Percentiles rank a stretch among this genome's conserved stretches.
These are phyloP conservation scores for Astragalus glycyphyllos DNA, from an alignment of 306 rosid species.

Conservation along the genomic window DNA sequence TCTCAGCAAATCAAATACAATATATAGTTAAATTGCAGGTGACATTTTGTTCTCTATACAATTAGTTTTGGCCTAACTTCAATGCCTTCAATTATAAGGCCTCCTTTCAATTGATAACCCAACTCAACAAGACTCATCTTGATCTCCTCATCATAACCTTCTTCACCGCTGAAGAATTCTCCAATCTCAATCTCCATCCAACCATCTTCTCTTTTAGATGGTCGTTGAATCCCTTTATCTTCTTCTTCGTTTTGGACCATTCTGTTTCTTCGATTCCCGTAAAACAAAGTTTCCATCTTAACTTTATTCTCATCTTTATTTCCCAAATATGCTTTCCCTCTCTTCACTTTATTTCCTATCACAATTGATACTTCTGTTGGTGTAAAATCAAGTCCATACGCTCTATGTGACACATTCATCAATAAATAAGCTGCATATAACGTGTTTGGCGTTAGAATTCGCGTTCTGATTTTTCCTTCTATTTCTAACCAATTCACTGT, in stretches of 20 bases:
- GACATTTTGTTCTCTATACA: no score
- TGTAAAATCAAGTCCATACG: constrained; percentile 57
- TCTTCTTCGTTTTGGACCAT: not conserved
- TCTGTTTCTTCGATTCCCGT: constrained; percentile 42
- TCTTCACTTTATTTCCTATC: constrained; percentile 41
- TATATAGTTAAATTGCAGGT: no score
- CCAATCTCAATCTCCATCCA: constrained; percentile 83
- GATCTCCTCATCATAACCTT: constrained; percentile 54
- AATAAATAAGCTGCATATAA: constrained; percentile 60
- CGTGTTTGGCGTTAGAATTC: constrained; percentile 53
- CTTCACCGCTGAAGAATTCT: constrained; percentile 52
- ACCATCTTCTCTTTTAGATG: constrained; percentile 53
- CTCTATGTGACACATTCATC: constrained; percentile 50
- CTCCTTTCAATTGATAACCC: constrained; percentile 65
- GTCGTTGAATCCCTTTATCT: not conserved
- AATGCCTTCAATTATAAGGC: constrained; percentile 67
- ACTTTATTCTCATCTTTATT: constrained; percentile 34
- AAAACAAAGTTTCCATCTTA: constrained; percentile 49
- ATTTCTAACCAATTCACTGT: constrained; percentile 65
- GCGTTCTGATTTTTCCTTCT: constrained; percentile 52
- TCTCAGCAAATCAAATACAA: no score
- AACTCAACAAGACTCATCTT: constrained; percentile 56
- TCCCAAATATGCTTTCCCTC: constrained; percentile 43
- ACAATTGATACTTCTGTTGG: constrained; percentile 46
- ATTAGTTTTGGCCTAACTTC: constrained; percentile 52